Evolutionary conservation across 129 eudicot species (phyloP).

Genomic region (sunflower (Helianthus annuus)): DNA sequence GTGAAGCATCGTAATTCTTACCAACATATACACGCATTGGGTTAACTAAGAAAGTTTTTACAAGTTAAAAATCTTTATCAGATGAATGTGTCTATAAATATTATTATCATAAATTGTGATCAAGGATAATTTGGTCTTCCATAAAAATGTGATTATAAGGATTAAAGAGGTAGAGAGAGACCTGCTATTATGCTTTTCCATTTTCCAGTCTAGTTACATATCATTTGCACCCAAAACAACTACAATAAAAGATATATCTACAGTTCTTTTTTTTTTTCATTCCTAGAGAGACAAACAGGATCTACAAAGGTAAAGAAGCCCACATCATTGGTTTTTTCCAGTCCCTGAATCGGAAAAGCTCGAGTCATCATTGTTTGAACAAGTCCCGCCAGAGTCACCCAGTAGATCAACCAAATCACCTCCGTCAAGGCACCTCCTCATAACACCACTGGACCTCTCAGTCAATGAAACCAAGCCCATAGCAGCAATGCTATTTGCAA

Average conservation of each 20-base stretch:
- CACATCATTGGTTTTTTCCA: conserved; percentile 23
- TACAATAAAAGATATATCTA: neutral
- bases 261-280: neutral
- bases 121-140: neutral
- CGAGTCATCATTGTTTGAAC: conserved; percentile 26
- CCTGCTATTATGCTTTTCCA: conserved; percentile 12
- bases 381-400: conserved; percentile 37
- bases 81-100: too few species aligned
- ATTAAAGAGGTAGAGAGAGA: conserved; percentile 1
- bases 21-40: too few species aligned
- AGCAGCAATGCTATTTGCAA: conserved; percentile 52
- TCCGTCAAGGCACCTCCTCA: conserved; percentile 28
- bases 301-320: conserved; percentile 4
- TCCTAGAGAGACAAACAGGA: conserved; percentile 19
- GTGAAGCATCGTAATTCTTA: too few species aligned
- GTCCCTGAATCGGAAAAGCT: conserved; percentile 12
- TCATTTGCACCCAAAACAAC: neutral
- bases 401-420: conserved; percentile 24
- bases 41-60: too few species aligned
- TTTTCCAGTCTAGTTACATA: conserved; percentile 32
- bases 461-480: conserved; percentile 52
- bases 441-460: conserved; percentile 32
- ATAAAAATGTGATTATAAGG: conserved; percentile 17
- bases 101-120: too few species aligned
- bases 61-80: too few species aligned